Conservation (phyloP, 106 monocot species). For the Allium fistulosum region DNA sequence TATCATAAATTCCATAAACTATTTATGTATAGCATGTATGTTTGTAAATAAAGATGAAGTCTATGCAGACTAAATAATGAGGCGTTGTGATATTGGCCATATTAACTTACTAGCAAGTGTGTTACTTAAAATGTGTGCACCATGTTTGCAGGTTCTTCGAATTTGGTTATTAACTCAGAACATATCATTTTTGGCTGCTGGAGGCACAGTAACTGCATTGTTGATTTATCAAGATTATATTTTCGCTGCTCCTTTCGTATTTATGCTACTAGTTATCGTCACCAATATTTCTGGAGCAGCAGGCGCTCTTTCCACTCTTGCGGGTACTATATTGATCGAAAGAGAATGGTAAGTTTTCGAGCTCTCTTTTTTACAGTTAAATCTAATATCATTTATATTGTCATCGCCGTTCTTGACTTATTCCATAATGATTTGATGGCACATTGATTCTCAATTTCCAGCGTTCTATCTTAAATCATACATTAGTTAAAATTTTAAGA, state of each 20-base stretch:
- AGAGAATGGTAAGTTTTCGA: constrained; percentile 75
- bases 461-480: too few relatives aligned
- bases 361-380: background rate
- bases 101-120: background rate
- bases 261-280: constrained; percentile 46
- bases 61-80: too few relatives aligned
- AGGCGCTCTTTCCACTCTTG: constrained; percentile 83
- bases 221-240: constrained; percentile 26
- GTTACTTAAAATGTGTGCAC: background rate
- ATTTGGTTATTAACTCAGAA: constrained; percentile 77
- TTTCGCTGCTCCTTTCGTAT: constrained; percentile 24
- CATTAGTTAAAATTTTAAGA: too few relatives aligned
- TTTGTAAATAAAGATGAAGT: too few relatives aligned
- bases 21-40: background rate
- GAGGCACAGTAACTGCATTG: constrained; percentile 50
- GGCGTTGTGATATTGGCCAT: background rate
- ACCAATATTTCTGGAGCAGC: constrained; percentile 72
- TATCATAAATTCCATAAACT: background rate
- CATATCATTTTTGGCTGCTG: constrained; percentile 76
- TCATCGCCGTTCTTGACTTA: background rate
- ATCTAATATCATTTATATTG: background rate
- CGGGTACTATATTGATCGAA: constrained; percentile 93
- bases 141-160: constrained; percentile 43
- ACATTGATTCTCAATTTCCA: too few relatives aligned
- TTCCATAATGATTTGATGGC: too few relatives aligned